Evolutionary conservation across 2,329 filamentous ascomycete species (phyloP), one percentile per base, ranked within the genome.

Genomic region (Bipolaris sorokiniana): DNA sequence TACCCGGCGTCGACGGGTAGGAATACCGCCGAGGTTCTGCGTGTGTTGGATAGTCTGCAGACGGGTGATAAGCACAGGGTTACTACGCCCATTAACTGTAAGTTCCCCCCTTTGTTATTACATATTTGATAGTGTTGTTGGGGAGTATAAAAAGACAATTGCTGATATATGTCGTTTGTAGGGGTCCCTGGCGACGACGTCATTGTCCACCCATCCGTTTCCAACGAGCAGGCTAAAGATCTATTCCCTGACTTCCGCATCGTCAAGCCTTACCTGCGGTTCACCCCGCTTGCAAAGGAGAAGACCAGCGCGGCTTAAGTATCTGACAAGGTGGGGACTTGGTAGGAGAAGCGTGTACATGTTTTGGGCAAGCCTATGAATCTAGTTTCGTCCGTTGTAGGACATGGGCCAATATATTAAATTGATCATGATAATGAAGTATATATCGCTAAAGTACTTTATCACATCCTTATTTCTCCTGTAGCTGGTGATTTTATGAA

Each of bases 1-100:
- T 88, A 88, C 80, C 85, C 85, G 23, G 85, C 85, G 48, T 85
- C 83, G 52, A 87, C 84, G 37, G 85, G 85, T 58, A 80, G 81
- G 68, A 83, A 83, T 78, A 81, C 80, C 37, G 80, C 81, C 45
- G 81, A 83, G 73, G 81, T 83, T 11, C 77, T 83, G 23, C 80
- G 81, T 59, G 79, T 83, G 34, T 76, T 83, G 58, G 81, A 83
- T 72, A 81, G 78, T 51, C 78, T 83, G 61, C 81, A 82, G 77
- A 83, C 81, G 15, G 84, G 83, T 54, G 85, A 88, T 76, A 85
- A 85, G 79, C 78, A 86, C 78, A 77, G 79, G 56, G 76, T 87
- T 64, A 86, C 84, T 50, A 87, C 85, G 3, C 85, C 85, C 20
- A 86, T 88, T 72, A 86, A 87, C 78, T 86, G 52, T 48, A 38